A percentile compares a stretch with the other conserved stretches of the same genome.
These are phyloP conservation scores for Cerrena zonata DNA, from an alignment of 1,284 basidiomycete genomes.

Conservation along the genomic window DNA sequence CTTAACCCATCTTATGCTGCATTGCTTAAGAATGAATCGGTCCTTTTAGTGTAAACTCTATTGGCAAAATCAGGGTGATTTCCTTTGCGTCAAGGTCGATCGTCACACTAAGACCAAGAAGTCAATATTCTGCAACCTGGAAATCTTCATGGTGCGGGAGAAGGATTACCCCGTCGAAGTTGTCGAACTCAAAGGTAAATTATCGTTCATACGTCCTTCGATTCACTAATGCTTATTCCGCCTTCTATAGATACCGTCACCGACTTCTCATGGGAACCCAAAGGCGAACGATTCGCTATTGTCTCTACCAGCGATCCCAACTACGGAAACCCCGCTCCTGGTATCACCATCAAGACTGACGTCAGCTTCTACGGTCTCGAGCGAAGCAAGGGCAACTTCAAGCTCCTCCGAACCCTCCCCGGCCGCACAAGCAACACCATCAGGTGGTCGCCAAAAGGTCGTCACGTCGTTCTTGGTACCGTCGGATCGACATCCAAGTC, in stretches of 20 bases:
- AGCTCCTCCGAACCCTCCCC: constrained; percentile 78
- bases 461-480: constrained; percentile 93
- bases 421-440: constrained; percentile 91
- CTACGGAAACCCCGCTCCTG: constrained; percentile 81
- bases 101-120: constrained; percentile 99
- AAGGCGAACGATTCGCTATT: constrained; percentile 92
- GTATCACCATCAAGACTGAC: constrained; percentile 92
- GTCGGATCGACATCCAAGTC: constrained; percentile 93
- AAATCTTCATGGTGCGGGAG: constrained; percentile 95
- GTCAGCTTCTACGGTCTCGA: constrained; percentile 96
- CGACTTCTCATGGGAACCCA: constrained; percentile 98
- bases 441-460: constrained; percentile 94
- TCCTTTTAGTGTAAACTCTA: constrained; percentile 83
- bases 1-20: background rate
- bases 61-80: constrained; percentile 99
- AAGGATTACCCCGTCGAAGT: constrained; percentile 98
- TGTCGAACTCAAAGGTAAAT: constrained; percentile 85
- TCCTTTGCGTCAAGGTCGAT: constrained; percentile 98
- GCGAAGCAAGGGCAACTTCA: constrained; percentile 91
- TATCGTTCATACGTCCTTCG: background rate
- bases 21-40: constrained; percentile 1
- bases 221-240: constrained; percentile 6
- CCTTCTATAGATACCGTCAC: constrained; percentile 75
- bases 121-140: constrained; percentile 96
- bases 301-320: constrained; percentile 94